Evolutionary conservation across 306 rosid genomes (phyloP), one percentile per base, ranked within the genome.

Genomic region (Dicorynia guianensis): DNA sequence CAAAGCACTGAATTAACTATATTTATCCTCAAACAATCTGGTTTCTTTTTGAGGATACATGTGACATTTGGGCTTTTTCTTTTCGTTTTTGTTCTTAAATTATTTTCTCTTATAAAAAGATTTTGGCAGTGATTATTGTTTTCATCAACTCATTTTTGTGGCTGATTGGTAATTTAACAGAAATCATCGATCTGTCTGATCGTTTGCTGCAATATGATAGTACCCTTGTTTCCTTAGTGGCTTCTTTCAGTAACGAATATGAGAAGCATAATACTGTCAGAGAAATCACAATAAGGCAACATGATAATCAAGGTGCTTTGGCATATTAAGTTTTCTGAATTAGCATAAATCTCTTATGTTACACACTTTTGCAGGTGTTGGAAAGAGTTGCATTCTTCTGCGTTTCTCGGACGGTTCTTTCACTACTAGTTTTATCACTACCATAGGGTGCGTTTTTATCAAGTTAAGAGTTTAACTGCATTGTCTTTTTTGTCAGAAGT

Each of bases 321-420:
- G 61, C 15, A 18, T 72, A 53, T 60, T 25, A 55, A 60, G 40
- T 52, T 68, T n/a, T 17, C 11, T 46, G 69, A 52, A 49, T 71
- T 79, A 38, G 48, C 19, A 8, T n/a, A 50, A 67, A 58, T 71
- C 50, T 61, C 46, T 42, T 43, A 4, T 71, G 78, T 30, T 54
- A 3, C 64, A 50, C 54, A 62, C 19, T 30, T 73, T 69, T 77
- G 81, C 84, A 93, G 98, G 98, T 77, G 98, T 93, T 64, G 98
- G 98, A 62, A 93, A 93, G 90, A 93, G 98, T 91, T 93, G 98
- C 76, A 93, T 93, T 77, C 97, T 91, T 81, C 80, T 93, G 88
- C 97, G 97, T 69, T 93, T 93, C 88, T 93, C 98, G 8, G 98
- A 93, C 85, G 98, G 97, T 12, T 93, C 97, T 72, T 93, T 93